Evolutionary conservation across 768 basidiomycete genomes (phyloP), one percentile per base, ranked within the genome.

Genomic region (Lactifluus piperatus): DNA sequence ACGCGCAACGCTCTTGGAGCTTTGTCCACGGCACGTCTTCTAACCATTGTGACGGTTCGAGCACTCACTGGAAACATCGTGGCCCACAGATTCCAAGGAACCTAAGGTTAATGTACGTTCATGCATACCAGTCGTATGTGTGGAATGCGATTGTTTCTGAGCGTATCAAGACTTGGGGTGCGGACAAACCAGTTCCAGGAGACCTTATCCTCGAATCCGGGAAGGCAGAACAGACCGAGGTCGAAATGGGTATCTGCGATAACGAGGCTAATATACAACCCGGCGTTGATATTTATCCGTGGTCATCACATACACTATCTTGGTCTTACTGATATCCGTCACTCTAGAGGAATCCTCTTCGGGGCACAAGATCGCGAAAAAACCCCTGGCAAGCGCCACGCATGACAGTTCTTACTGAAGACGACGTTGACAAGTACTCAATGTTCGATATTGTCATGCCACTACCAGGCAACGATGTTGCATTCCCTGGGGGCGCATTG

Each of bases 121-220:
- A 99, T 71, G 94, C 94, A 30, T 99, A 97, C 70, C 97, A 99
- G 71, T 94, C 91, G 16, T 99, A 97, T 66, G 86, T 98, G 34
- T 99, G 95, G 95, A 99, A 99, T 72, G 85, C 92, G 48, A 86
- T 97, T 56, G 91, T 94, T 41, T 97, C 94, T 3, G 93, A 97
- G 72, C 87, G 97, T 13, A 85, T 98, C 67, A 84, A 82, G 59
- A 77, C 78, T 49, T 85, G 84, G 66, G 93, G 94, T 30, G 74
- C 79, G 51, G 80, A 86, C 51, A 78, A 80, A 60, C 85, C 91
- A 1, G 78, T 94, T 46, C 82, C 82, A 6, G 97, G 97, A 1
- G 97, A 99, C 69, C 77, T 98, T n/a, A 91, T 98, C 16, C 88
- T 85, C 63, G 90, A 88, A 49, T 72, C 69, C 24, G 70, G 69